Conservation (phyloP, 495 filamentous ascomycete species). For the Xylaria palmicola region DNA sequence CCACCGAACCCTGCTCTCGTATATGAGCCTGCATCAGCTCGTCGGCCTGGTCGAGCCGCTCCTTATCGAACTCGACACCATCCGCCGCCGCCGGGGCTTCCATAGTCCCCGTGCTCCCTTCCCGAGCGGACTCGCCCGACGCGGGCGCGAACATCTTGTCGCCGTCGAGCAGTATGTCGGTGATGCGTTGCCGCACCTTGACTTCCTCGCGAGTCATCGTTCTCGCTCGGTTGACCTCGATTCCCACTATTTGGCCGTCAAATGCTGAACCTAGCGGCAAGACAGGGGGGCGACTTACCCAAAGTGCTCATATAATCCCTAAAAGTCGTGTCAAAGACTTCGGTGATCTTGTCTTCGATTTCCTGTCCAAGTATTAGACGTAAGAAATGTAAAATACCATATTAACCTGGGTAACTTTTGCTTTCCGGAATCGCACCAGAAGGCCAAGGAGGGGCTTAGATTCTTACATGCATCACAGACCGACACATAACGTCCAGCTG, state of each 20-base stretch:
- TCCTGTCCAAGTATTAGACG: neutral
- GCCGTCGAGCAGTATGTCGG: neutral
- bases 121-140: neutral
- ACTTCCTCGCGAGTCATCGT: neutral
- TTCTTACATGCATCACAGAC: neutral
- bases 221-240: neutral
- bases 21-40: conserved; percentile 11
- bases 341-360: neutral
- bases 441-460: neutral
- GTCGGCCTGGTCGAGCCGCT: neutral
- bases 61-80: neutral
- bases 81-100: no score
- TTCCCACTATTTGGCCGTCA: neutral
- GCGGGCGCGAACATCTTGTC: neutral
- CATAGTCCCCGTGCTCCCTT: neutral
- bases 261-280: neutral
- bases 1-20: neutral
- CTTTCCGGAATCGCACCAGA: neutral
- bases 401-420: neutral
- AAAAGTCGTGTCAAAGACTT: neutral
- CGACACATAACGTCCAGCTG: conserved; percentile 40
- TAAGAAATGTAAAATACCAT: neutral
- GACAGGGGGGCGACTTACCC: neutral
- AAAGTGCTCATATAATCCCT: conserved; percentile 7
- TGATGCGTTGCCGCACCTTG: neutral